Conservation (phyloP, 331 rosid species). For the Telfairia occidentalis region DNA sequence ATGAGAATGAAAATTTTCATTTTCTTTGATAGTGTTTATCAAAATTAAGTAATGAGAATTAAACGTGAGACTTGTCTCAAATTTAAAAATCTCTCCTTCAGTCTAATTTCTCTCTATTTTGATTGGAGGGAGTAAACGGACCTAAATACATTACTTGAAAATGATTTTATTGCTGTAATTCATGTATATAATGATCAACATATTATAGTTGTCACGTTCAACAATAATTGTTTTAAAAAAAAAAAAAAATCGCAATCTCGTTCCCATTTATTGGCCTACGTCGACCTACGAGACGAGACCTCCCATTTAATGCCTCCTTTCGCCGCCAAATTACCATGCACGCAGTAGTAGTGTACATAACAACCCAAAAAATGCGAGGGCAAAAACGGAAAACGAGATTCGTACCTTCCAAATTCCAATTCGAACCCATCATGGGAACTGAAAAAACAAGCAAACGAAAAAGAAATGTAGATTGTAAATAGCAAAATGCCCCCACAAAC, state of each 20-base stretch:
- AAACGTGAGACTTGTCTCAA: too few relatives aligned
- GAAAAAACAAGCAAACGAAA: too few relatives aligned
- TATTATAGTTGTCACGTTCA: background rate
- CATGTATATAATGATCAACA: background rate
- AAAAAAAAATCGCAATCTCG: slow-evolving; percentile 15
- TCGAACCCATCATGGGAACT: background rate
- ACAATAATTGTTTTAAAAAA: background rate
- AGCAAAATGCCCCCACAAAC: background rate
- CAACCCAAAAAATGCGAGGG: background rate
- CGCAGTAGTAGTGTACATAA: background rate
- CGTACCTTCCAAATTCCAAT: background rate
- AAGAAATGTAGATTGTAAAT: too few relatives aligned
- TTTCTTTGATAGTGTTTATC: too few relatives aligned
- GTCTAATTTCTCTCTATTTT: too few relatives aligned
- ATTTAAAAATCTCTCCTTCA: too few relatives aligned
- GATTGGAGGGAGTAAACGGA: too few relatives aligned
- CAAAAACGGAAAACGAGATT: background rate
- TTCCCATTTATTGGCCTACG: background rate
- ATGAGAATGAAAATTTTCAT: too few relatives aligned
- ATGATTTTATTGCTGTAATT: background rate
- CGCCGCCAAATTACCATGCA: background rate
- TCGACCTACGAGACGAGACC: background rate
- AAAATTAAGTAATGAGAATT: too few relatives aligned
- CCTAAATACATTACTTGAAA: too few relatives aligned
- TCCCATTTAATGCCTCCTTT: background rate